Evolutionary conservation across 768 basidiomycete genomes (phyloP).

Genomic region (Tubosaeta sp.): DNA sequence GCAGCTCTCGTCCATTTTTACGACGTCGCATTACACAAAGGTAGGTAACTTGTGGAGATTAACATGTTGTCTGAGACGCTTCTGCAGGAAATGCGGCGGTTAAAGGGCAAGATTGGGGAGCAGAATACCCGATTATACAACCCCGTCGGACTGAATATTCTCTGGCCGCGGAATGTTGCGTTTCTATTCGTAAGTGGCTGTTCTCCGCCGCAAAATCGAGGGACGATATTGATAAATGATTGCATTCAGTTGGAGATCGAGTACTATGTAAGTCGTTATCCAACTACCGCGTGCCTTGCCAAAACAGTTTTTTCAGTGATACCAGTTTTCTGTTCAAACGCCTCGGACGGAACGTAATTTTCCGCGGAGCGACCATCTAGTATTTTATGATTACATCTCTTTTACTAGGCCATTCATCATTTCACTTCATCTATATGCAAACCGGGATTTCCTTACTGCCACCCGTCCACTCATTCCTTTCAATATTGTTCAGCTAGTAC

Average conservation of each 20-base stretch:
- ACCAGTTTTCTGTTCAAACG: conserved; percentile 6
- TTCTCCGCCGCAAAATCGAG: not conserved
- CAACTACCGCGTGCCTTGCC: not conserved
- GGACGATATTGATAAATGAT: not conserved
- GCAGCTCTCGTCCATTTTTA: conserved; percentile 70
- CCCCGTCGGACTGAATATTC: conserved; percentile 79
- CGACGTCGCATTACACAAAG: conserved; percentile 78
- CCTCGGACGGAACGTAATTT: conserved; percentile 2
- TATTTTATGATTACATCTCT: conserved; percentile 9
- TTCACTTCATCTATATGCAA: conserved; percentile 2
- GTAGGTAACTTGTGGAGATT: conserved; percentile 34
- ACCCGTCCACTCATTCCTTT: not conserved
- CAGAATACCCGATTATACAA: conserved; percentile 77
- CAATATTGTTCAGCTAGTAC: not conserved
- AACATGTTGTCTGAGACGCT: conserved; percentile 4
- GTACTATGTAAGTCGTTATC: conserved; percentile 66
- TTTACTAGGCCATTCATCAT: conserved; percentile 6
- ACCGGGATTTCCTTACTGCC: not conserved
- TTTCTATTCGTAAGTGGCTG: conserved; percentile 81
- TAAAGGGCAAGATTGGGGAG: conserved; percentile 58
- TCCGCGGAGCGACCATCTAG: conserved; percentile 13
- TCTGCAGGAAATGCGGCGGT: conserved; percentile 69
- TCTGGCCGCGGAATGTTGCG: conserved; percentile 81
- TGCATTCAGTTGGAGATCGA: conserved; percentile 82
- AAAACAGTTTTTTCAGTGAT: conserved; percentile 15